A percentile compares a stretch with the other conserved stretches of the same genome.
phyloP scores from a whole-genome alignment of 441 rosid species.

The Hypseocharis bilobata region DNA sequence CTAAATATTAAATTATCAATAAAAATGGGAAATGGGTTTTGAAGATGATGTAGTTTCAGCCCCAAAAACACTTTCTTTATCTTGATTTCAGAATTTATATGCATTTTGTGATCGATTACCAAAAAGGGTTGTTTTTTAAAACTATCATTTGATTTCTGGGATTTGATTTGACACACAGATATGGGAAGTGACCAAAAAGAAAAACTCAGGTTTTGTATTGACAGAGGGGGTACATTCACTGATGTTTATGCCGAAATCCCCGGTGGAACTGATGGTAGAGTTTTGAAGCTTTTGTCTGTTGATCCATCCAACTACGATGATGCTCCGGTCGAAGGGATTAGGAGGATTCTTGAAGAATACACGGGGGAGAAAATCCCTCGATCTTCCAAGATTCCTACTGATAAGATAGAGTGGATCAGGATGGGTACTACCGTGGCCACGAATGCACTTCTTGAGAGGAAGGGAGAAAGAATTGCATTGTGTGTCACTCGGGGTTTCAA shows the following conservation, averaged over 20 bases:
- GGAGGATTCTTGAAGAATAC: constrained; percentile 76
- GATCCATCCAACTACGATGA: constrained; percentile 89
- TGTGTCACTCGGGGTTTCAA: constrained; percentile 77
- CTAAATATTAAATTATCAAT: not conserved
- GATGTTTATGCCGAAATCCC: constrained; percentile 89
- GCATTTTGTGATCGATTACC: not conserved
- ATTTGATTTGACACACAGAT: constrained; percentile 8
- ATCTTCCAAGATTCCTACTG: constrained; percentile 63
- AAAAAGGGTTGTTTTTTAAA: not conserved
- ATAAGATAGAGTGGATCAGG: constrained; percentile 87
- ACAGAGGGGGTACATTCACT: constrained; percentile 91
- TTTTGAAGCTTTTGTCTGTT: constrained; percentile 76
- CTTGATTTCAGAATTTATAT: not conserved
- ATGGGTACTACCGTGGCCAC: constrained; percentile 97
- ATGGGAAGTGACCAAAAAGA: constrained; percentile 50
- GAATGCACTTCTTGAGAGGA: constrained; percentile 84
- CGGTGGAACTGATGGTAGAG: constrained; percentile 53
- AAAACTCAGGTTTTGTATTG: constrained; percentile 75
- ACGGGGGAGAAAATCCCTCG: constrained; percentile 56
- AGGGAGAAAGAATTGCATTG: constrained; percentile 78
- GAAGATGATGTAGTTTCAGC: not conserved
- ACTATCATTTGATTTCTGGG: not conserved
- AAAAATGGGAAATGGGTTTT: not conserved
- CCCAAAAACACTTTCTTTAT: not conserved
- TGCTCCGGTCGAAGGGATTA: constrained; percentile 87